Conservation (phyloP, 768 basidiomycete species). For the Suillus lakei region DNA sequence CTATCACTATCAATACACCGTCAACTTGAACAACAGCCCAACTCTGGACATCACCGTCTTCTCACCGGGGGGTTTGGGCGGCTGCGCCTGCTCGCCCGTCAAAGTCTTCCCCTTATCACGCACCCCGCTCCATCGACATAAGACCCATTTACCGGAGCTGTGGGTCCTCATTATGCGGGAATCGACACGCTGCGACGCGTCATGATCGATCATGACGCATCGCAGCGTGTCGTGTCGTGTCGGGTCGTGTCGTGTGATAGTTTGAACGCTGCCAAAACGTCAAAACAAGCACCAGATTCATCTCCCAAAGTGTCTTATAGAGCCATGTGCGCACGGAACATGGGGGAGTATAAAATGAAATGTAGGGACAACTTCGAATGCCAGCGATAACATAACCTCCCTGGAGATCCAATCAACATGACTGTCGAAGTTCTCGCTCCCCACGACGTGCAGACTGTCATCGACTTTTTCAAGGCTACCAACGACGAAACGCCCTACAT, state of each 20-base stretch:
- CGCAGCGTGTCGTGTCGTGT: no score
- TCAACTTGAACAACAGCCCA: conserved; percentile 62
- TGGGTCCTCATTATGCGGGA: conserved; percentile 97
- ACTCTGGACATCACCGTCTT: conserved; percentile 87
- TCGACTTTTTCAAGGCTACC: conserved; percentile 40
- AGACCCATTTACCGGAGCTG: conserved; percentile 93
- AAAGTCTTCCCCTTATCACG: conserved; percentile 84
- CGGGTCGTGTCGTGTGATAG: no score
- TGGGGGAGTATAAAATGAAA: no score
- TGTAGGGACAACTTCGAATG: no score
- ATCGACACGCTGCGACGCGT: no score
- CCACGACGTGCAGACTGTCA: conserved; percentile 41
- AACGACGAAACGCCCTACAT: conserved; percentile 38
- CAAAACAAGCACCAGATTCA: no score
- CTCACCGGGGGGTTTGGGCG: conserved; percentile 89
- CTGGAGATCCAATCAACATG: conserved; percentile 15
- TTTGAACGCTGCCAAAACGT: no score
- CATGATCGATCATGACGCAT: no score
- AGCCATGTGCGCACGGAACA: no score
- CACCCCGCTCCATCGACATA: conserved; percentile 73
- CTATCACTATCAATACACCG: conserved; percentile 38
- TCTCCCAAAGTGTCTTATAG: no score
- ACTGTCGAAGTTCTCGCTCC: conserved; percentile 32
- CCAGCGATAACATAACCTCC: not conserved
- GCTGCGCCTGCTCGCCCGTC: conserved; percentile 86